Evolutionary conservation across 2,329 filamentous ascomycete species (phyloP).

Genomic region (Cladophialophora yegresii): DNA sequence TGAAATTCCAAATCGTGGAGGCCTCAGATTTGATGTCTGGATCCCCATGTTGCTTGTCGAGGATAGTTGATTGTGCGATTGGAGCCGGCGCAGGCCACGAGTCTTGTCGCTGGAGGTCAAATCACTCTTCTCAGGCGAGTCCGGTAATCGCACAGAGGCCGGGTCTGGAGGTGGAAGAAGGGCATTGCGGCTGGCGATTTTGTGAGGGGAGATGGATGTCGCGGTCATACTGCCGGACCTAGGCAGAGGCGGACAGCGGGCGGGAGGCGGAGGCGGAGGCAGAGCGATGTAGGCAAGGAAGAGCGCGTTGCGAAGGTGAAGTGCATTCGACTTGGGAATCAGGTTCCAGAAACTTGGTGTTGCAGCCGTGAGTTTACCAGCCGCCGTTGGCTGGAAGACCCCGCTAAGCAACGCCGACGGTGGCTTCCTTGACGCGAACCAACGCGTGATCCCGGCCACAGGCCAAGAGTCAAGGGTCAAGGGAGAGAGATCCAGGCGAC

Average conservation of each 20-base stretch:
- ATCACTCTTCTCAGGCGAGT: slow-evolving; percentile 42
- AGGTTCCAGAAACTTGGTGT: slow-evolving; percentile 16
- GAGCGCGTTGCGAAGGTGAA: slow-evolving; percentile 17
- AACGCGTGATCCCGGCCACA: slow-evolving; percentile 3
- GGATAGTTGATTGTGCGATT: slow-evolving; percentile 70
- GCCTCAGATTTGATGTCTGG: slow-evolving; percentile 31
- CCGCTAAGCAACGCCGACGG: slow-evolving; percentile 4
- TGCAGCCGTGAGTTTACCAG: slow-evolving; percentile 15
- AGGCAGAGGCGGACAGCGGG: slow-evolving; percentile 5
- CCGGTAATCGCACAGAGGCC: slow-evolving; percentile 24
- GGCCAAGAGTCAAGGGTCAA: too few species aligned
- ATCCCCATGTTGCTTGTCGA: slow-evolving; percentile 49
- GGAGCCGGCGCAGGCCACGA: slow-evolving; percentile 69
- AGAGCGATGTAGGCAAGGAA: slow-evolving; percentile 16
- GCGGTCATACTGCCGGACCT: slow-evolving; percentile 23
- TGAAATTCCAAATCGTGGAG: slow-evolving; percentile 15
- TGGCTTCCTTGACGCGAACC: slow-evolving; percentile 10
- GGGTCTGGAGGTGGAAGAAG: slow-evolving; percentile 30
- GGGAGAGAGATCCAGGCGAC: neutral
- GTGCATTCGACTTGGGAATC: slow-evolving; percentile 9
- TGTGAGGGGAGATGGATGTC: slow-evolving; percentile 31
- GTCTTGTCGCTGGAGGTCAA: slow-evolving; percentile 63
- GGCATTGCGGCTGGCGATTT: slow-evolving; percentile 28
- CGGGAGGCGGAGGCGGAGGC: neutral
- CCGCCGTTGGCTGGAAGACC: slow-evolving; percentile 15